A percentile compares a stretch with the other conserved stretches of the same genome.
These are phyloP conservation scores for Paulownia fortunei DNA, from an alignment of 257 asterid genomes.

Conservation along the genomic window DNA sequence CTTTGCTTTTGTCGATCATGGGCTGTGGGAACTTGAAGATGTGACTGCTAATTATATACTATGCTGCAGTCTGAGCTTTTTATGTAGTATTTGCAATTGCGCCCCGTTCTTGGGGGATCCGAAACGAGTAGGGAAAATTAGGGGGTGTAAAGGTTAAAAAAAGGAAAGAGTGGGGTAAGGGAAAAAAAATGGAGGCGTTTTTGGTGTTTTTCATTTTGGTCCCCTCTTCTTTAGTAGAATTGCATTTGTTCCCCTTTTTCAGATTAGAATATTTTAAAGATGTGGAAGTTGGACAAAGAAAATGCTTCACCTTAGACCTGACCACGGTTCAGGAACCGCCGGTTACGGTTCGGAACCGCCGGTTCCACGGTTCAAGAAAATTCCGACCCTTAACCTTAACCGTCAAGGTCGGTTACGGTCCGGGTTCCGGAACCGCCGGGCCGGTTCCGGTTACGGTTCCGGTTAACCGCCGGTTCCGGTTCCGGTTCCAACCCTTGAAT, in stretches of 20 bases:
- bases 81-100: conserved; percentile 41
- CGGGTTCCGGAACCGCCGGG: no score
- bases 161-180: conserved; percentile 10
- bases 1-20: conserved; percentile 44
- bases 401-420: no score
- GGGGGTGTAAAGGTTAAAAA: conserved; percentile 34
- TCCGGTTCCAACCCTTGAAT: no score
- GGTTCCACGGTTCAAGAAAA: no score
- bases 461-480: no score
- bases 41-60: conserved; percentile 64
- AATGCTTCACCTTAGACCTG: no score
- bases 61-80: conserved; percentile 74
- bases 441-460: no score
- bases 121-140: conserved; percentile 31
- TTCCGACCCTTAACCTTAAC: no score
- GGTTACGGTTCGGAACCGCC: no score
- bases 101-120: conserved; percentile 12
- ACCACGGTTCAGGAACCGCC: no score
- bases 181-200: conserved; percentile 40
- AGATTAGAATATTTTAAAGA: conserved; percentile 38
- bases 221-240: conserved; percentile 49
- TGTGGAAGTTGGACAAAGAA: conserved; percentile 21
- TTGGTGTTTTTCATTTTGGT: conserved; percentile 41
- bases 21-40: conserved; percentile 84
- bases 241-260: conserved; percentile 29